Percentiles rank a stretch among this genome's conserved stretches.
These are phyloP conservation scores for Dioscorea alata DNA, from an alignment of 106 monocot genomes.

Conservation along the genomic window DNA sequence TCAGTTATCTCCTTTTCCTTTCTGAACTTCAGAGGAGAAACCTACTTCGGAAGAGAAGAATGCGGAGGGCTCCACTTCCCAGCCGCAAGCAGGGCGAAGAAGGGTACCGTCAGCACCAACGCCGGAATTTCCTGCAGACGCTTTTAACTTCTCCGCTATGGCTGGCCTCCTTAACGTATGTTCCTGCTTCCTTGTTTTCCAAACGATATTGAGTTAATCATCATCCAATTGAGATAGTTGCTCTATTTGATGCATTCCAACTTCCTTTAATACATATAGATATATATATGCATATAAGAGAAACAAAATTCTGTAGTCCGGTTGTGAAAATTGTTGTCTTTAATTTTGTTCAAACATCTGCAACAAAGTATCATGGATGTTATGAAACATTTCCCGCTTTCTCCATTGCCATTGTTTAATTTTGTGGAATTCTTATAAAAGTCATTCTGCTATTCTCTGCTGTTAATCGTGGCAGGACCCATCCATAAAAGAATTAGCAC, in stretches of 20 bases:
- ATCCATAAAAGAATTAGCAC: conserved; percentile 75
- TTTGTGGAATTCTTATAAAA: background rate
- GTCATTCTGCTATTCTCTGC: background rate
- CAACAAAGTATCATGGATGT: background rate
- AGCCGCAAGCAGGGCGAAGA: background rate
- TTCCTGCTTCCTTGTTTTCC: background rate
- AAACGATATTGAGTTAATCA: background rate
- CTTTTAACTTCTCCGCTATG: conserved; percentile 33
- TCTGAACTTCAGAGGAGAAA: conserved; percentile 6
- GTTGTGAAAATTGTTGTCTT: background rate
- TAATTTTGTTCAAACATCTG: background rate
- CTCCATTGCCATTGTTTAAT: background rate
- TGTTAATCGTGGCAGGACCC: conserved; percentile 50
- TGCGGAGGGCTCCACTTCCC: background rate
- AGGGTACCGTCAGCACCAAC: conserved; percentile 2
- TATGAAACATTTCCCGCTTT: background rate
- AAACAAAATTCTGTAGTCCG: no score
- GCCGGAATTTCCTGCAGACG: conserved; percentile 13
- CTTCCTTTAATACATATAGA: background rate
- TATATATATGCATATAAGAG: no score
- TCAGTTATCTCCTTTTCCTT: background rate
- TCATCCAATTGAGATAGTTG: background rate
- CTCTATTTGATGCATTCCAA: background rate
- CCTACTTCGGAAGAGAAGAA: background rate
- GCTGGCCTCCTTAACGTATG: conserved; percentile 43